These are phyloP conservation scores for Raffaelea arxii DNA, from an alignment of 2,329 filamentous ascomycete genomes.

Conservation along the genomic window DNA sequence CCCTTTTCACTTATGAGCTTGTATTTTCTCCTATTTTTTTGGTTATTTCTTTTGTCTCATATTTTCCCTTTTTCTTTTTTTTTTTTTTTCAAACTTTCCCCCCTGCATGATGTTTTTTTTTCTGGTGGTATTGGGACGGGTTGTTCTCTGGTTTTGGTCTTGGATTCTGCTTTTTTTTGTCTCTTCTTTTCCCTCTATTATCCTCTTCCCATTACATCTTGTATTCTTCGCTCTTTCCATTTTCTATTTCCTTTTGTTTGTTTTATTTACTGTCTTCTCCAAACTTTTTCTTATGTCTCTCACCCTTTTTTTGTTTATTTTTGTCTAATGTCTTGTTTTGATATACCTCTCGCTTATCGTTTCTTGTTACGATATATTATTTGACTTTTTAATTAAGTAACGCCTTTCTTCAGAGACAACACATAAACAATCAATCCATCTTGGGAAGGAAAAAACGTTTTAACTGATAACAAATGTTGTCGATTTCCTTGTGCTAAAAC, in stretches of 20 bases:
- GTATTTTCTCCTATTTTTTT: background rate
- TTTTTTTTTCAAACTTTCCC: background rate
- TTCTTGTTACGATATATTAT: background rate
- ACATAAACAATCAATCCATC: no score
- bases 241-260: background rate
- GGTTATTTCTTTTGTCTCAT: background rate
- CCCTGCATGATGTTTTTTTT: constrained; percentile 2
- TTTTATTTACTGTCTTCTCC: background rate
- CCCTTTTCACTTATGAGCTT: no score
- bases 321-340: no score
- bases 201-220: background rate
- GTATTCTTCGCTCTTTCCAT: constrained; percentile 2
- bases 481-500: no score
- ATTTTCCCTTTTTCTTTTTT: background rate
- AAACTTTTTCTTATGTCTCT: background rate
- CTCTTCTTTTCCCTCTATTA: constrained; percentile 1
- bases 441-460: no score
- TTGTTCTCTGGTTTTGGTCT: background rate
- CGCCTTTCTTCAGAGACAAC: background rate
- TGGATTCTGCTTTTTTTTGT: background rate
- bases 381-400: background rate
- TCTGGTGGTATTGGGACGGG: background rate
- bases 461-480: no score
- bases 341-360: background rate
- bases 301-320: background rate